Percentiles rank a stretch among this genome's conserved stretches.
Conservation (phyloP, 805 yeast genomes). For the Nematodospora valgi region DNA sequence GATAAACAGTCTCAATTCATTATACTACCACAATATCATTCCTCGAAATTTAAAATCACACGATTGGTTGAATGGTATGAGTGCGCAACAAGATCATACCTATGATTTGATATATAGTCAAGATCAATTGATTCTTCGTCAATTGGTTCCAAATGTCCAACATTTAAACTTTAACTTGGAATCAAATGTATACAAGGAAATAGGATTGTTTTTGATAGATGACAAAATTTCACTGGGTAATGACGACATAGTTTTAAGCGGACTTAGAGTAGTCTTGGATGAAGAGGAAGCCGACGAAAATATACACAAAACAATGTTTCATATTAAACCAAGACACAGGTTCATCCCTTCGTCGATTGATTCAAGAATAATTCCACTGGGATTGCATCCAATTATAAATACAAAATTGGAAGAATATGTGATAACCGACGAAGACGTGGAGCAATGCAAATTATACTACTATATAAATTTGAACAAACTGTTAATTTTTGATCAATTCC, state of each 20-base stretch:
- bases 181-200: constrained; percentile 21
- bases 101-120: constrained; percentile 5
- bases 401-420: constrained; percentile 11
- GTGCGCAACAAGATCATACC: neutral
- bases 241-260: constrained; percentile 36
- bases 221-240: constrained; percentile 17
- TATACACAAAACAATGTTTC: constrained; percentile 37
- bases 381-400: constrained; percentile 35
- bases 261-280: constrained; percentile 29
- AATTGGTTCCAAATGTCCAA: neutral
- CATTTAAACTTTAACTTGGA: neutral
- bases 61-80: constrained; percentile 2
- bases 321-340: constrained; percentile 39
- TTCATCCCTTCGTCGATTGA: neutral
- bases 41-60: constrained; percentile 6
- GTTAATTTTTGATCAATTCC: constrained; percentile 38
- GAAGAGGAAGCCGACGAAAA: constrained; percentile 14
- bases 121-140: constrained; percentile 3
- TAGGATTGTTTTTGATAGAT: constrained; percentile 35
- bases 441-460: constrained; percentile 30
- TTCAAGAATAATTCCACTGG: constrained; percentile 18
- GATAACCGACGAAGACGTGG: constrained; percentile 21
- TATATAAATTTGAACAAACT: constrained; percentile 29
- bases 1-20: constrained; percentile 27
- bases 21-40: constrained; percentile 19